A percentile compares a stretch with the other conserved stretches of the same genome.
These are phyloP conservation scores for Ascochyta rabiei DNA, from an alignment of 2,329 filamentous ascomycete species.

Conservation along the genomic window DNA sequence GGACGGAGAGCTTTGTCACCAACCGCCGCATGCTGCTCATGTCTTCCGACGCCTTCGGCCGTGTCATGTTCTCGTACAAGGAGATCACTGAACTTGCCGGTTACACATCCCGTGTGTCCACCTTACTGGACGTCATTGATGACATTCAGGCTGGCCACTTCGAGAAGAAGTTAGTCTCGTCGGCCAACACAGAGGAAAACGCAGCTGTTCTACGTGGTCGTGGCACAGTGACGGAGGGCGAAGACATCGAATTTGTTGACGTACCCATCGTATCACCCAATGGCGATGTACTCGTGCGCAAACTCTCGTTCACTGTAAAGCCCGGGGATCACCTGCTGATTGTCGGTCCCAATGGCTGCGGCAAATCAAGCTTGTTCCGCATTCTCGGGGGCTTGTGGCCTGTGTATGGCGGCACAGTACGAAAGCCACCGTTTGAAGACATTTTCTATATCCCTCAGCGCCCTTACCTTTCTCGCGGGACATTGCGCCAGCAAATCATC, in stretches of 20 bases:
- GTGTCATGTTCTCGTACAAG: slow-evolving; percentile 61
- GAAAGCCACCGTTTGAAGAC: slow-evolving; percentile 87
- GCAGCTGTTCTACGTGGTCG: slow-evolving; percentile 81
- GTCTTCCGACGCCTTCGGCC: slow-evolving; percentile 72
- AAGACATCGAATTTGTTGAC: slow-evolving; percentile 81
- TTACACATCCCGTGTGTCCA: slow-evolving; percentile 90
- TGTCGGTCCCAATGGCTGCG: slow-evolving; percentile 95
- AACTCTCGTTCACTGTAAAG: slow-evolving; percentile 84
- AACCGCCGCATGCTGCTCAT: slow-evolving; percentile 91
- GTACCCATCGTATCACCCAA: slow-evolving; percentile 98
- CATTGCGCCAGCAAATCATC: slow-evolving; percentile 93
- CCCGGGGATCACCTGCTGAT: slow-evolving; percentile 91
- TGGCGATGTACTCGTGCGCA: slow-evolving; percentile 86
- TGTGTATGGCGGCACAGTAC: slow-evolving; percentile 91
- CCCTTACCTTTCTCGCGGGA: slow-evolving; percentile 89
- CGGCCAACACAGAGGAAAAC: slow-evolving; percentile 80
- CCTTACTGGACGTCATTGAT: slow-evolving; percentile 89
- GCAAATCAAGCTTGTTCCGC: slow-evolving; percentile 93
- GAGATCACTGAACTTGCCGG: slow-evolving; percentile 96
- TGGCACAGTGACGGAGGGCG: slow-evolving; percentile 80
- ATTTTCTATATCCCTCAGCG: slow-evolving; percentile 99
- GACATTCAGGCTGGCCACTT: slow-evolving; percentile 90
- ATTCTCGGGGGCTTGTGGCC: slow-evolving; percentile 97
- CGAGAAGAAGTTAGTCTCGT: slow-evolving; percentile 95
- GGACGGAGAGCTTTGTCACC: slow-evolving; percentile 81